Evolutionary conservation across 805 yeast species (phyloP).

Genomic region (Lipomyces orientalis): DNA sequence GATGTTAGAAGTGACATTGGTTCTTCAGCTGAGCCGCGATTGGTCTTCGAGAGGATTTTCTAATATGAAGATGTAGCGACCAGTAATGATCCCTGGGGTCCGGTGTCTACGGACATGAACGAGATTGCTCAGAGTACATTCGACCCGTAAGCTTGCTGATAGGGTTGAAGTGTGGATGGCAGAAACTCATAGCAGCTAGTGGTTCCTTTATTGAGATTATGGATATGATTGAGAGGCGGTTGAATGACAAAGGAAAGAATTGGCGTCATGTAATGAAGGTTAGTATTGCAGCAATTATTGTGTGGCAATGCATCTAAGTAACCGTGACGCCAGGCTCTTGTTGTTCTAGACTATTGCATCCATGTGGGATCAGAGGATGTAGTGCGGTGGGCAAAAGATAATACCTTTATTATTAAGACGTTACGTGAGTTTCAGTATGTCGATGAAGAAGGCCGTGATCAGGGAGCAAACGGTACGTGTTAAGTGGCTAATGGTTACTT

Average conservation of each 20-base stretch:
- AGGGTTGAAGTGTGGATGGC: background rate
- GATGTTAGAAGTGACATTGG: background rate
- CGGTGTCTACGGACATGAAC: conserved; percentile 79
- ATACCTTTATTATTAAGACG: conserved; percentile 84
- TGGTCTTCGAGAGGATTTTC: background rate
- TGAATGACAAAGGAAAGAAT: conserved; percentile 94
- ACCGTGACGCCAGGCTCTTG: conserved; percentile 55
- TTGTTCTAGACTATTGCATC: conserved; percentile 83
- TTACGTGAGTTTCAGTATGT: conserved; percentile 84
- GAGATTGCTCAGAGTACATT: conserved; percentile 78
- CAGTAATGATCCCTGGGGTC: conserved; percentile 83
- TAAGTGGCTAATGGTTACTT: background rate
- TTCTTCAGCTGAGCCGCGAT: background rate
- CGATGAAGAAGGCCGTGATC: conserved; percentile 80
- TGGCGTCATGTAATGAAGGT: conserved; percentile 93
- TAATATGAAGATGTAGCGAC: conserved; percentile 60
- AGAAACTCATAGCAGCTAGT: conserved; percentile 33
- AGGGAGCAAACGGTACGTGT: conserved; percentile 68
- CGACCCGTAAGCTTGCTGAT: conserved; percentile 50
- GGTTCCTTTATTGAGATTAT: conserved; percentile 83
- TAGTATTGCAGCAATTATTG: background rate
- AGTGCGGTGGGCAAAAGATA: conserved; percentile 89
- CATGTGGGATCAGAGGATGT: conserved; percentile 86
- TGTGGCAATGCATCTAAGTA: background rate
- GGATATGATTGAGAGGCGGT: conserved; percentile 91